These are phyloP conservation scores for Dactylis glomerata DNA, from an alignment of 176 grass and related monocot species.

Conservation along the genomic window DNA sequence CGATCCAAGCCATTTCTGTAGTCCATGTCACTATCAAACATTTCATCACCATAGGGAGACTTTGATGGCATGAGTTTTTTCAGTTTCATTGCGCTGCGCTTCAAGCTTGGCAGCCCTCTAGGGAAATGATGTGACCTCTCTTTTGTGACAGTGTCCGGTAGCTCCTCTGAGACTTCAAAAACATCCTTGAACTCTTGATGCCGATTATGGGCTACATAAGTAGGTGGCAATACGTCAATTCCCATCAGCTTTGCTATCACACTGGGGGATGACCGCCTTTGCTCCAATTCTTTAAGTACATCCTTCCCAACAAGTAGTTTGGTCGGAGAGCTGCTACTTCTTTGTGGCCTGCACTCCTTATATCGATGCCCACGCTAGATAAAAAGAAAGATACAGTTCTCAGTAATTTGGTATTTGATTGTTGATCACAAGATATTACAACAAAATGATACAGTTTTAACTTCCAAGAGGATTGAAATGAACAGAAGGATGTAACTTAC, in stretches of 20 bases:
- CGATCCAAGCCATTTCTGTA: slow-evolving; percentile 25
- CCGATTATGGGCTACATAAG: slow-evolving; percentile 13
- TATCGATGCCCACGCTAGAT: slow-evolving; percentile 40
- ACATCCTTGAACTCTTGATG: slow-evolving; percentile 63
- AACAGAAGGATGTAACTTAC: slow-evolving; percentile 31
- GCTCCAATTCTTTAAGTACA: slow-evolving; percentile 42
- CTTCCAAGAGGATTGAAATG: background rate
- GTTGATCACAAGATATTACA: background rate
- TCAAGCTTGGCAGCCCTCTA: slow-evolving; percentile 50
- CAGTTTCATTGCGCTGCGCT: slow-evolving; percentile 24
- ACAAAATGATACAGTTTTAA: background rate
- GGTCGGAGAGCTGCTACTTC: slow-evolving; percentile 19
- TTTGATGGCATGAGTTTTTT: slow-evolving; percentile 42
- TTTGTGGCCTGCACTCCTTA: slow-evolving; percentile 45
- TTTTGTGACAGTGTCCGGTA: slow-evolving; percentile 24
- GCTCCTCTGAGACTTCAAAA: slow-evolving; percentile 44
- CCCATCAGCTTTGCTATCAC: slow-evolving; percentile 83
- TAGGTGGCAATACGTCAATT: slow-evolving; percentile 54
- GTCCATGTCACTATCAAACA: slow-evolving; percentile 13
- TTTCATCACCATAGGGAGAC: slow-evolving; percentile 20
- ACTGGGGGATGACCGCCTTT: slow-evolving; percentile 52
- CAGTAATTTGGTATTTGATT: slow-evolving; percentile 18
- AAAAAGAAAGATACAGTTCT: background rate
- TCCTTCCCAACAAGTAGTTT: slow-evolving; percentile 50
- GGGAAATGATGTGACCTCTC: slow-evolving; percentile 29